Percentiles rank a stretch among this genome's conserved stretches.
Evolutionary conservation across 1,139 yeast species (phyloP).

Genomic region (Spathaspora sp.): DNA sequence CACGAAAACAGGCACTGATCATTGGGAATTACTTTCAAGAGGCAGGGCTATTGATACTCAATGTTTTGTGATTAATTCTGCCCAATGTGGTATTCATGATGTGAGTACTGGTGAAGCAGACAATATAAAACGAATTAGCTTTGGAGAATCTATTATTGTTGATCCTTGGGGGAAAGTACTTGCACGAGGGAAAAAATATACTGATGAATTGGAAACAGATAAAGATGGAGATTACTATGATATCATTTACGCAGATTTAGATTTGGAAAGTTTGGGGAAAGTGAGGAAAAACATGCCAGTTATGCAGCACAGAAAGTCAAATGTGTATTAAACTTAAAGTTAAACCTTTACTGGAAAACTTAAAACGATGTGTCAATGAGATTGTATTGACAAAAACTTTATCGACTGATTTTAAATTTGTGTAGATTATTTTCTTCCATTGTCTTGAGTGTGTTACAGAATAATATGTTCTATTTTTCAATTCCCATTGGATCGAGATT

Average conservation of each 20-base stretch:
- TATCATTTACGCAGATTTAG: conserved; percentile 70
- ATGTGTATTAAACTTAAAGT: conserved; percentile 4
- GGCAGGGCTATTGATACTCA: conserved; percentile 90
- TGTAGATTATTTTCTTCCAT: not conserved
- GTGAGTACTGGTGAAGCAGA: conserved; percentile 35
- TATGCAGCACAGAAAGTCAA: conserved; percentile 61
- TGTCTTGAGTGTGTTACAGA: not conserved
- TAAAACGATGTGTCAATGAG: not conserved
- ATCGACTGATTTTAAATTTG: not conserved
- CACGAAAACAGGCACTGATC: conserved; percentile 84
- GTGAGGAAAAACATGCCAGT: conserved; percentile 73
- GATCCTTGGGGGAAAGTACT: conserved; percentile 91
- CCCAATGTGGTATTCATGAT: conserved; percentile 80
- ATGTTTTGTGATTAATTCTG: conserved; percentile 85
- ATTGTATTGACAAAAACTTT: not conserved
- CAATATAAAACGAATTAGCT: conserved; percentile 52
- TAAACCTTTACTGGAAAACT: not conserved
- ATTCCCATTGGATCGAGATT: too few relatives aligned
- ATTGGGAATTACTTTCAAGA: conserved; percentile 78
- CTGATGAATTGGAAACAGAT: conserved; percentile 27
- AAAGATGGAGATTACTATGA: conserved; percentile 53
- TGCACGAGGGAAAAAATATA: conserved; percentile 48
- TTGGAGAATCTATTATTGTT: conserved; percentile 82
- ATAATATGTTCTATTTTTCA: too few relatives aligned
- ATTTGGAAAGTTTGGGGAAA: conserved; percentile 44